phyloP scores from a whole-genome alignment of 1,284 basidiomycete species.

The Melanopsichium pennsylvanicum region DNA sequence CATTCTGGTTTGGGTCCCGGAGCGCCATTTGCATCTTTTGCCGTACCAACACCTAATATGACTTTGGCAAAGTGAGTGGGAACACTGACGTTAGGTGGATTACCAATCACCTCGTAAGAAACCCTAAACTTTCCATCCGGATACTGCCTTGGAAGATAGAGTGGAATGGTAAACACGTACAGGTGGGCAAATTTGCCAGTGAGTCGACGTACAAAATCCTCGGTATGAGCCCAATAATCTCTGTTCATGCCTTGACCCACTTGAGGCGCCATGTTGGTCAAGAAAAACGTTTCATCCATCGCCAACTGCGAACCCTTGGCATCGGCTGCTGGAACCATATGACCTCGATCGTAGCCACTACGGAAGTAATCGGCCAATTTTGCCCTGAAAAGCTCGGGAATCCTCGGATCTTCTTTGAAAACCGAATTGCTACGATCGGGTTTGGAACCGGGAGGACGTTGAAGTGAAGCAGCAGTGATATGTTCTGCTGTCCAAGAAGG shows the following conservation, averaged over 20 bases:
- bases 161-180: conserved; percentile 94
- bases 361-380: conserved; percentile 80
- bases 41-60: conserved; percentile 72
- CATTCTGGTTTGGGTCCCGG: conserved; percentile 23
- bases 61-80: conserved; percentile 99
- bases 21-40: conserved; percentile 1
- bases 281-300: conserved; percentile 94
- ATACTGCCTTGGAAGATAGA: conserved; percentile 89
- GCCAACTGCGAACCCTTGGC: conserved; percentile 88
- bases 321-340: conserved; percentile 97
- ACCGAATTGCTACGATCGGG: conserved; percentile 72
- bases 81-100: conserved; percentile 85
- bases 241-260: conserved; percentile 97
- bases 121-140: conserved; percentile 92
- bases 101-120: conserved; percentile 86
- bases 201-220: conserved; percentile 91
- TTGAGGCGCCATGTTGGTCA: conserved; percentile 97
- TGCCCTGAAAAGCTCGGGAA: conserved; percentile 84
- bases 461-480: conserved; percentile 75
- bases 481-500: conserved; percentile 96
- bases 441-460: conserved; percentile 32
- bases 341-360: conserved; percentile 91
- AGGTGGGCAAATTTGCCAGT: conserved; percentile 88
- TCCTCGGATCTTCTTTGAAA: conserved; percentile 82
- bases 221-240: conserved; percentile 76